Percentiles rank a stretch among this genome's conserved stretches.
Evolutionary conservation across 306 rosid species (phyloP).

Genomic region (Clitoria ternatea): DNA sequence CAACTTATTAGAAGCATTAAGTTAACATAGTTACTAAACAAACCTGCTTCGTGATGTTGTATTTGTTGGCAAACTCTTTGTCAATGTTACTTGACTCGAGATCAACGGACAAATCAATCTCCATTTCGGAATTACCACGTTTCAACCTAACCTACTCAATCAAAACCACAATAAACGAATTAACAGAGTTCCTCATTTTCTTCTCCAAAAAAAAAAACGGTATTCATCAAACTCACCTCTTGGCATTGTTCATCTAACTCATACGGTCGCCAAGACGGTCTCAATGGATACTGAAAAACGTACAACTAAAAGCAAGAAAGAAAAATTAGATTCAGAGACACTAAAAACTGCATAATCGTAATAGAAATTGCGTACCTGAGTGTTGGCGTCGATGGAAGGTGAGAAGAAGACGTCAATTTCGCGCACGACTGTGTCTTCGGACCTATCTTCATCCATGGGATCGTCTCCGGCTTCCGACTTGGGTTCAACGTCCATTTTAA

Average conservation of each 20-base stretch:
- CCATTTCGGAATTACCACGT: slow-evolving; percentile 49
- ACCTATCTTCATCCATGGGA: slow-evolving; percentile 51
- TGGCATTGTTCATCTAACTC: slow-evolving; percentile 70
- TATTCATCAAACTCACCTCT: slow-evolving; percentile 45
- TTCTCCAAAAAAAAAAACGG: neutral
- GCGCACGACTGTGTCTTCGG: slow-evolving; percentile 63
- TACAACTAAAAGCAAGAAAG: slow-evolving; percentile 42
- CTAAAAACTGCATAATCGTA: neutral
- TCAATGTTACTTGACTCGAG: slow-evolving; percentile 54
- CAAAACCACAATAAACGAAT: neutral
- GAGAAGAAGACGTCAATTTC: slow-evolving; percentile 77
- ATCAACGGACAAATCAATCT: slow-evolving; percentile 68
- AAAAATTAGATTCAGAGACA: neutral
- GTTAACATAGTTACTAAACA: slow-evolving; percentile 1
- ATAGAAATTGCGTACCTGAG: slow-evolving; percentile 42
- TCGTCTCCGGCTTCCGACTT: slow-evolving; percentile 36
- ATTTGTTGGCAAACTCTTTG: slow-evolving; percentile 32
- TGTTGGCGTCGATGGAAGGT: slow-evolving; percentile 43
- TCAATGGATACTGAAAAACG: slow-evolving; percentile 81
- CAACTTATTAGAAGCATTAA: neutral
- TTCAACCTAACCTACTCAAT: slow-evolving; percentile 63
- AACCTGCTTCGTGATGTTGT: slow-evolving; percentile 64
- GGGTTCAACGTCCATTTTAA: slow-evolving; percentile 42
- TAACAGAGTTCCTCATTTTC: neutral
- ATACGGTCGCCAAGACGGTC: slow-evolving; percentile 86